Evolutionary conservation across 768 basidiomycete species (phyloP), one percentile per base, ranked within the genome.

Genomic region (Coprinellus micaceus): DNA sequence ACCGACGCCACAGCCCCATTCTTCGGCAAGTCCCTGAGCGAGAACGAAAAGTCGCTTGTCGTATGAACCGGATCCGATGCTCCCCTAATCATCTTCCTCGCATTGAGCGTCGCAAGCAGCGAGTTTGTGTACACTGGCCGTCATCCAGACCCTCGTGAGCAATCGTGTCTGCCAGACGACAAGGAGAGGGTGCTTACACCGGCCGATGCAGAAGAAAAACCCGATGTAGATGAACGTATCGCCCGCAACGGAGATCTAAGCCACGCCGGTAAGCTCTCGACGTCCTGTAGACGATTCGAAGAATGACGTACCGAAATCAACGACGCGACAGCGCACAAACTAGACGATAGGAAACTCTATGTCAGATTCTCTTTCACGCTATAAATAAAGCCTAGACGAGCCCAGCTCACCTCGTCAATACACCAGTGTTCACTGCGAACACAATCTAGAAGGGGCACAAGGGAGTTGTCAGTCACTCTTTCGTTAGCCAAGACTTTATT

Each of bases 121-220:
- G 82, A 77, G 63, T 84, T 85, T 39, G 80, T 78, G 63, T 84
- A 85, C 4, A 85, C 82, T 84, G 39, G 2, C n/a, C n/a, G 37
- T 47, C 7, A 44, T 40, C 57, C 33, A 21, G 6, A 7, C 7
- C 13, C 10, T 21, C 7, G 7, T 9, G 19, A 9, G 6, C 40
- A 43, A 21, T 17, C 40, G 9, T 37, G 36, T 9, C 36, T 37
- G 9, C 28, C 24, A 28, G 29, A 30, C 51, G 30, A 28, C 21
- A 33, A 41, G n/a, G 11, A 33, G 45, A 24, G 40, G 45, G 30
- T 19, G 77, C 83, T 63, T 64, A 85, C 84, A 64, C 52, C 83
- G 74, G 21, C 83, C 82, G 37, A 83, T 76, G 63, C 76, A 79
- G 59, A 83, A 84, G 65, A 80, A 86, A 67, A 85, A 86, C 1